phyloP scores from a whole-genome alignment of 2,329 filamentous ascomycete species.

The Zopfia rhizophila region DNA sequence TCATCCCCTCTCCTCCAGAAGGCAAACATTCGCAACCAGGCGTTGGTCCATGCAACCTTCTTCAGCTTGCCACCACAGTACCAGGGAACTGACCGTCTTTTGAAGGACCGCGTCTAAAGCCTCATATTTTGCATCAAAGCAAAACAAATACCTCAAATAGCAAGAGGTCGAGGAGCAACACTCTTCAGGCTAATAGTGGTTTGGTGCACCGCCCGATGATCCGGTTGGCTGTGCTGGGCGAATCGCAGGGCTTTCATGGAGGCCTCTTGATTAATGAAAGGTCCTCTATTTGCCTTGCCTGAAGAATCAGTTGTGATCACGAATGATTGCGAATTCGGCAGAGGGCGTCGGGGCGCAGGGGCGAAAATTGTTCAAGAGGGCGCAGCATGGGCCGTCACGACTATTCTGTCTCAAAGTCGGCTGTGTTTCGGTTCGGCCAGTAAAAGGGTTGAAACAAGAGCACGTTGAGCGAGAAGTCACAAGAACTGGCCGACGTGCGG shows the following conservation, averaged over 20 bases:
- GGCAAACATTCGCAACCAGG: too few relatives aligned
- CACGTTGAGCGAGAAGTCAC: constrained; percentile 28
- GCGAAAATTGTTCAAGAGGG: constrained; percentile 10
- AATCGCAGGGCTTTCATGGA: constrained; percentile 23
- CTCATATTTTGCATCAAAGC: not conserved
- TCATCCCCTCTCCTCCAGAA: too few relatives aligned
- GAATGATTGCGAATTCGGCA: too few relatives aligned
- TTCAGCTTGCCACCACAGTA: too few relatives aligned
- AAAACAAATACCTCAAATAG: not conserved
- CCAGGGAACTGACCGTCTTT: not conserved
- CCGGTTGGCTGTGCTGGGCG: constrained; percentile 23
- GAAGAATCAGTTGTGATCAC: constrained; percentile 1
- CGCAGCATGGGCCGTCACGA: constrained; percentile 17
- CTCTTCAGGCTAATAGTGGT: not conserved
- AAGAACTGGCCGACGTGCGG: constrained; percentile 17
- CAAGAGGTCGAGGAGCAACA: not conserved
- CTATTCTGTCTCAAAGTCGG: constrained; percentile 25
- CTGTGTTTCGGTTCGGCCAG: constrained; percentile 14
- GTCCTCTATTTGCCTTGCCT: constrained; percentile 2
- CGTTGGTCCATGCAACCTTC: too few relatives aligned
- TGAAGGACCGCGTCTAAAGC: constrained; percentile 1
- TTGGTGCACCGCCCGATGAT: not conserved
- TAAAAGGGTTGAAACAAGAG: constrained; percentile 38
- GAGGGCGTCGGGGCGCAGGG: constrained; percentile 33
- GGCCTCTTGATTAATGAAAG: not conserved